Percentiles rank a stretch among this genome's conserved stretches.
Conservation (phyloP, 148 eudicot species). For the Chenopodium formosanum region DNA sequence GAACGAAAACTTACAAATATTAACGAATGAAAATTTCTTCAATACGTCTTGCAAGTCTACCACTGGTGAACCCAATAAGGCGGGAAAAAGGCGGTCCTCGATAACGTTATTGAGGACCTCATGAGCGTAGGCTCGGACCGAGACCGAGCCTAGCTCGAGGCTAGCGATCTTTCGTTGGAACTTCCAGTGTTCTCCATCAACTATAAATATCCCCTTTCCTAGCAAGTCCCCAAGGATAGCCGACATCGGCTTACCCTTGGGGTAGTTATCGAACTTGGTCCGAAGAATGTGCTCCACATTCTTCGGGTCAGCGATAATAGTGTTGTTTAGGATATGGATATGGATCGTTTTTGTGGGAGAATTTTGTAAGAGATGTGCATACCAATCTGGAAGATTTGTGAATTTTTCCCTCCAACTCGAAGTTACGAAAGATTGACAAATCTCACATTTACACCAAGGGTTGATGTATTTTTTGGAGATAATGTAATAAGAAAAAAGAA, state of each 20-base stretch:
- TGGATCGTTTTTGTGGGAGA: slow-evolving; percentile 56
- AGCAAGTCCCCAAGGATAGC: slow-evolving; percentile 50
- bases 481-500: slow-evolving; percentile 17
- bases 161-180: slow-evolving; percentile 56
- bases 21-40: slow-evolving; percentile 46
- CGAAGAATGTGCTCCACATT: slow-evolving; percentile 57
- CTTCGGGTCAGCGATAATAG: slow-evolving; percentile 38
- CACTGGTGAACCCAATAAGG: slow-evolving; percentile 8
- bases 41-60: slow-evolving; percentile 50
- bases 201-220: slow-evolving; percentile 55
- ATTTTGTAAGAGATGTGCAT: slow-evolving; percentile 35
- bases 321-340: slow-evolving; percentile 50
- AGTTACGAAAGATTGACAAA: slow-evolving; percentile 40
- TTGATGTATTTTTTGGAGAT: neutral
- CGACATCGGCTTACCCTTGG: slow-evolving; percentile 46
- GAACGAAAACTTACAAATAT: slow-evolving; percentile 48
- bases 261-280: slow-evolving; percentile 52
- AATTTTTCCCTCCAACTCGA: slow-evolving; percentile 39
- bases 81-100: slow-evolving; percentile 28
- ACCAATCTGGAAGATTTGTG: slow-evolving; percentile 55
- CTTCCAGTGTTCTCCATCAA: slow-evolving; percentile 53
- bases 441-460: slow-evolving; percentile 45
- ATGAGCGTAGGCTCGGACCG: slow-evolving; percentile 44
- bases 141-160: slow-evolving; percentile 48
- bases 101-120: slow-evolving; percentile 40